These are phyloP conservation scores for Quercus gilva DNA, from an alignment of 306 rosid genomes.

Conservation along the genomic window DNA sequence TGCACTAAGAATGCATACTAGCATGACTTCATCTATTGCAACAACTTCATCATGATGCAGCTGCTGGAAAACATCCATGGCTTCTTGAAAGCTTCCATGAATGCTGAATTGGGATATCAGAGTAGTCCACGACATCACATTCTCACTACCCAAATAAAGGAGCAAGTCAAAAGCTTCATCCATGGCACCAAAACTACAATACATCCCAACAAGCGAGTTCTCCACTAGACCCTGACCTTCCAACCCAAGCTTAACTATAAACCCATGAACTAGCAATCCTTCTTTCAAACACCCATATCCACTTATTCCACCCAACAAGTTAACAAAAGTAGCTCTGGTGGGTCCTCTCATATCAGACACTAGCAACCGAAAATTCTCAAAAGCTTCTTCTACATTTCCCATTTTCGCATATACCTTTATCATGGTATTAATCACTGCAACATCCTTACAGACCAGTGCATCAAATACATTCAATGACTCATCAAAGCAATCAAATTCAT, in stretches of 20 bases:
- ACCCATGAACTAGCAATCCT: neutral
- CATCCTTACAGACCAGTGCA: neutral
- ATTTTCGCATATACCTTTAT: neutral
- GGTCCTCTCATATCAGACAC: neutral
- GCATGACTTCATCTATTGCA: neutral
- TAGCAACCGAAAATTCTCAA: neutral
- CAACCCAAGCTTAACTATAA: neutral
- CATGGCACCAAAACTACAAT: neutral
- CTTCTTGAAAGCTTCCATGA: neutral
- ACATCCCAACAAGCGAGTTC: conserved; percentile 6
- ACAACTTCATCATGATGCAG: neutral
- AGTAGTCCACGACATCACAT: conserved; percentile 2
- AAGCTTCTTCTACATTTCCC: neutral
- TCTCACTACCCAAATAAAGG: neutral
- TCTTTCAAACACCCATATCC: neutral
- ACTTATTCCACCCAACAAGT: neutral
- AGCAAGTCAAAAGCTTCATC: conserved; percentile 3
- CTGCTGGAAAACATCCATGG: neutral
- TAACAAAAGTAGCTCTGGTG: neutral
- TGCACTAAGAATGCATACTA: neutral
- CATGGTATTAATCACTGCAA: neutral
- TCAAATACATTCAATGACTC: neutral
- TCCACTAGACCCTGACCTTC: neutral
- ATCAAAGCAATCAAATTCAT: neutral
- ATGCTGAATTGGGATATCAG: neutral